Evolutionary conservation across 805 yeast species (phyloP), one percentile per base, ranked within the genome.

Genomic region (Suhomyces xylopsoci): DNA sequence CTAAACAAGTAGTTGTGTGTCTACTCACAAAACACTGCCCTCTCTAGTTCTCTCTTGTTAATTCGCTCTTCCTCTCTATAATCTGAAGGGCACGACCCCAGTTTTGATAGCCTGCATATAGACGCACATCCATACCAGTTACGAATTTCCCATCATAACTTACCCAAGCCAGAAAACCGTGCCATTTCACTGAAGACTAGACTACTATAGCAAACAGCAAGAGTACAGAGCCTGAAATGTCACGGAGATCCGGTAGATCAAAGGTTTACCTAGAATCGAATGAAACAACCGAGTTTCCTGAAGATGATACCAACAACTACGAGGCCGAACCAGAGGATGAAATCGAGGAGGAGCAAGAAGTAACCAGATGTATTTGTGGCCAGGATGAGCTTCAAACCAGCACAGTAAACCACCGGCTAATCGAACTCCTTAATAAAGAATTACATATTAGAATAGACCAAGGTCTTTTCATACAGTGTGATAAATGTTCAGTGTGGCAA

Each of bases 401-500:
- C 36, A 50, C 59, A 14, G 63, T 73, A 17, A 67, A 64, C 51
- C 57, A 62, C 9, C 55, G 60, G 14, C 57, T 74, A 28, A 62
- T 55, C 34, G 58, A 58, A 1, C 54, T 73, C 32, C 61, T 75
- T 26, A 50, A 45, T 36, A 58, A 57, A 17, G 77, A 74, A 48
- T 74, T 69, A 56, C 63, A 58, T 47, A 70, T 75, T 51, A 70
- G 70, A 50, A 63, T 69, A 48, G 83, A 81, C 53, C 71, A 77
- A 17, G 94, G 93, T 2, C 76, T 87, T 48, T 88, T 81, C 64
- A 88, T 88, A 58, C 94, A 88, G 63, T 88, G 96, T 77, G 99
- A 94, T 63, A 79, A 81, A 56, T 93, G 99, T 72, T 84, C 89
- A 17, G 97, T 87, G 7, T 93, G 99, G 99, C 99, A 93, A 69